Percentiles rank a stretch among this genome's conserved stretches.
Conservation (phyloP, 1,139 yeast genomes). For the Taphrina wiesneri region DNA sequence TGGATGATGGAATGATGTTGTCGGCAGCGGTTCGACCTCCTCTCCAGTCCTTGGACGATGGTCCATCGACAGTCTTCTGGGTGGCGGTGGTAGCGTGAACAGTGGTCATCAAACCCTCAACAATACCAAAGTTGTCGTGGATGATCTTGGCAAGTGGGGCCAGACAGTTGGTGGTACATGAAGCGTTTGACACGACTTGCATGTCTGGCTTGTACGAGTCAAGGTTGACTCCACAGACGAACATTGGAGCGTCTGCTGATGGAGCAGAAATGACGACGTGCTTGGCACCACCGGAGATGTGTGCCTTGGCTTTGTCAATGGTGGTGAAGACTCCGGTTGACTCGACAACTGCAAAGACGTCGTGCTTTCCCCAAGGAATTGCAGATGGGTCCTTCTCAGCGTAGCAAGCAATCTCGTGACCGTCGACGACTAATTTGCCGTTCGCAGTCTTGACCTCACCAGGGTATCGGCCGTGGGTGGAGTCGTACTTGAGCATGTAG, state of each 20-base stretch:
- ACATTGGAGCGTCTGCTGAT: constrained; percentile 86
- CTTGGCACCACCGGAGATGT: constrained; percentile 83
- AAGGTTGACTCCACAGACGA: constrained; percentile 79
- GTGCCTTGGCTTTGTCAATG: constrained; percentile 73
- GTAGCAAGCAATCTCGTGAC: constrained; percentile 66
- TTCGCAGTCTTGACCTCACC: constrained; percentile 68
- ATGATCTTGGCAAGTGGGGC: constrained; percentile 85
- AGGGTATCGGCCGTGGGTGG: constrained; percentile 74
- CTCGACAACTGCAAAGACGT: constrained; percentile 75
- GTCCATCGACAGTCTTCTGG: constrained; percentile 89
- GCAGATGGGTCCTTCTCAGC: constrained; percentile 75
- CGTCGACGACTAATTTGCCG: constrained; percentile 62
- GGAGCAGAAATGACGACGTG: constrained; percentile 88
- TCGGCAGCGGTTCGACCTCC: constrained; percentile 92
- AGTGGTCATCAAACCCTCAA: constrained; percentile 88
- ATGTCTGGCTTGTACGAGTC: constrained; percentile 70
- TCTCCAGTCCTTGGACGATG: constrained; percentile 93
- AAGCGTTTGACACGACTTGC: constrained; percentile 77
- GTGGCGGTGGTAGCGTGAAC: constrained; percentile 89
- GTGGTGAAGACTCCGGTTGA: constrained; percentile 89
- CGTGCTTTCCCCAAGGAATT: constrained; percentile 79
- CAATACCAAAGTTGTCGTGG: constrained; percentile 76
- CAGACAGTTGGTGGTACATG: constrained; percentile 88
- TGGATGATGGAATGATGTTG: constrained; percentile 85
- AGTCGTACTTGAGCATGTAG: constrained; percentile 85